phyloP scores from a whole-genome alignment of 2,329 filamentous ascomycete genomes.

The Cadophora malorum region DNA sequence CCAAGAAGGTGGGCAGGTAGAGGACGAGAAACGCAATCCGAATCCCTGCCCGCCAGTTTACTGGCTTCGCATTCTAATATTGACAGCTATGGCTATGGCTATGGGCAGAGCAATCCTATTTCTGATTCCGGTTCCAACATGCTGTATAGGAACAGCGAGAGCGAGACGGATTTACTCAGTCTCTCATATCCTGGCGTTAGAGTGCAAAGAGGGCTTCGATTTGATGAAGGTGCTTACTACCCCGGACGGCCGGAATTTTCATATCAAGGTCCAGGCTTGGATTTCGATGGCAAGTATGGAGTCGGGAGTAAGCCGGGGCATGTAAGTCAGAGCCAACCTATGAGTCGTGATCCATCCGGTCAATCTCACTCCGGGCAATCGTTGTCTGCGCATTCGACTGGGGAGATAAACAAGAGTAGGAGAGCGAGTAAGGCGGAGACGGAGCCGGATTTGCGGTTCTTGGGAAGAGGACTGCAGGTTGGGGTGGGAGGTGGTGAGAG shows the following conservation, averaged over 20 bases:
- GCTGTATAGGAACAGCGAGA: no score
- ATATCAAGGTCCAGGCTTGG: no score
- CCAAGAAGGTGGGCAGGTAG: not conserved
- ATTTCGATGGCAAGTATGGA: no score
- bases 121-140: no score
- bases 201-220: not conserved
- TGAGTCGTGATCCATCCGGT: slow-evolving; percentile 55
- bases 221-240: slow-evolving; percentile 26
- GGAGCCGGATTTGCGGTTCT: slow-evolving; percentile 30
- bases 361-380: slow-evolving; percentile 49
- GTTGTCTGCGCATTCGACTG: slow-evolving; percentile 35
- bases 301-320: no score
- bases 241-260: slow-evolving; percentile 50
- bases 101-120: not conserved
- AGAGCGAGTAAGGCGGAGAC: slow-evolving; percentile 43
- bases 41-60: slow-evolving; percentile 26
- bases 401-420: slow-evolving; percentile 7
- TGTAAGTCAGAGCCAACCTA: slow-evolving; percentile 58
- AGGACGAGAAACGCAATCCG: slow-evolving; percentile 29
- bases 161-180: slow-evolving; percentile 29
- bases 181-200: slow-evolving; percentile 35
- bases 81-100: not conserved
- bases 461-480: slow-evolving; percentile 8
- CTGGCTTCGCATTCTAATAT: slow-evolving; percentile 4
- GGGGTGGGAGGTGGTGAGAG: no score